phyloP scores from a whole-genome alignment of 2,329 filamentous ascomycete genomes.

The Dactylellina parvicollis region DNA sequence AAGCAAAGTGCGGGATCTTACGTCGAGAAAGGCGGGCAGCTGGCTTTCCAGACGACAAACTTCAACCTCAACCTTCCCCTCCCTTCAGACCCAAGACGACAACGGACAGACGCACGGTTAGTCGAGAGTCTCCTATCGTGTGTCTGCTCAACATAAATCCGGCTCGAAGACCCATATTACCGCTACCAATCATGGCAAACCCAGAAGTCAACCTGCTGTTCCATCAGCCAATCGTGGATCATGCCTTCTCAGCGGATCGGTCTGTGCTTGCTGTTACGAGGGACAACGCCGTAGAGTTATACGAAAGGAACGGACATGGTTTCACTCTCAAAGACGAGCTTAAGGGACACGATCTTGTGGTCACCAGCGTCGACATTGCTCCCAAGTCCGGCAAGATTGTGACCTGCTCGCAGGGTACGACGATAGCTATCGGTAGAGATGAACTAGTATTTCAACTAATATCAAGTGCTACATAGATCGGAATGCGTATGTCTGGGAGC shows the following conservation, averaged over 20 bases:
- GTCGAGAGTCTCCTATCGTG: constrained; percentile 56
- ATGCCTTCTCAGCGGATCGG: constrained; percentile 95
- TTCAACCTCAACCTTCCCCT: constrained; percentile 17
- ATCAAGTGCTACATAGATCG: constrained; percentile 72
- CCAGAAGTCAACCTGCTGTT: constrained; percentile 97
- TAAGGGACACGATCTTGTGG: constrained; percentile 95
- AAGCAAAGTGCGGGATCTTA: constrained; percentile 54
- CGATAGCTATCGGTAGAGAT: neutral
- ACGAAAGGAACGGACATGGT: constrained; percentile 75
- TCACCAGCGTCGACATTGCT: constrained; percentile 96
- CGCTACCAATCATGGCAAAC: constrained; percentile 74
- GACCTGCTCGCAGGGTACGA: constrained; percentile 88
- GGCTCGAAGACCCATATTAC: neutral
- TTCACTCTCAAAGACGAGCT: constrained; percentile 91
- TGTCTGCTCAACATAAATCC: neutral
- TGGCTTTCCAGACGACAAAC: constrained; percentile 27
- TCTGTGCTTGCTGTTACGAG: constrained; percentile 88
- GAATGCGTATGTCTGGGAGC: constrained; percentile 98
- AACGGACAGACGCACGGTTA: constrained; percentile 56
- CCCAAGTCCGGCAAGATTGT: constrained; percentile 91
- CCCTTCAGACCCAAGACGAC: neutral
- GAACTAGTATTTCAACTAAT: constrained; percentile 13
- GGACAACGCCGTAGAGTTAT: constrained; percentile 90
- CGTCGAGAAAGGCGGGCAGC: constrained; percentile 25
- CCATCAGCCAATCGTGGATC: constrained; percentile 93